A percentile compares a stretch with the other conserved stretches of the same genome.
Conservation (phyloP, 345 rosid genomes). For the Eucalyptus tenuipes region DNA sequence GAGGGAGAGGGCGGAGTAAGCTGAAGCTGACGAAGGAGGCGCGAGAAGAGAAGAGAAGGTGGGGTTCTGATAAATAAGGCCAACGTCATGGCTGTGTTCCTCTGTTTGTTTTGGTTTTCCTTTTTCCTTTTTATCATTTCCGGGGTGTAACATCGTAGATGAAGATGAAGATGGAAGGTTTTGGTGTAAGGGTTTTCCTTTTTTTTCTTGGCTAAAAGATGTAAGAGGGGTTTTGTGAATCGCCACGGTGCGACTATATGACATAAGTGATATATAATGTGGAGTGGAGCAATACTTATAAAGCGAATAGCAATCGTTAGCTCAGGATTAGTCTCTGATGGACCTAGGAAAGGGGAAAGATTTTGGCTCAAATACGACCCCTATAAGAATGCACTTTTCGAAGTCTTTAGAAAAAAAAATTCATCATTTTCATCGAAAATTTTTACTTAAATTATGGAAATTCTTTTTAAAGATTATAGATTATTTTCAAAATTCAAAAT, state of each 20-base stretch:
- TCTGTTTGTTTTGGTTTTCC: neutral
- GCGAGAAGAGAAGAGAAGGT: neutral
- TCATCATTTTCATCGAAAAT: too few species aligned
- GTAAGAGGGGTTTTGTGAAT: neutral
- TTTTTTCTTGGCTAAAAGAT: too few species aligned
- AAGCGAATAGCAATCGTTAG: neutral
- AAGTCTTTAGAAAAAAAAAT: neutral
- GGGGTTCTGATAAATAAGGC: neutral
- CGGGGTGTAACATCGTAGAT: neutral
- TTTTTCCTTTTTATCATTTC: rapidly evolving
- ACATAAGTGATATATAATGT: neutral
- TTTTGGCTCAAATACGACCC: neutral
- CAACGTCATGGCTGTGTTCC: neutral
- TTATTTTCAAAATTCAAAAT: too few species aligned
- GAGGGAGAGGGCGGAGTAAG: neutral
- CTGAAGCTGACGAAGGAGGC: neutral
- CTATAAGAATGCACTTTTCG: neutral
- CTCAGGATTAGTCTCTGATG: neutral
- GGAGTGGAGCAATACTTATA: neutral
- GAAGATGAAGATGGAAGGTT: neutral
- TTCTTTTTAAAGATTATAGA: too few species aligned
- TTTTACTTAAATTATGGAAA: too few species aligned
- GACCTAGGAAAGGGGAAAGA: neutral
- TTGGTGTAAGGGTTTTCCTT: neutral
- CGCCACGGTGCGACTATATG: neutral